A percentile compares a stretch with the other conserved stretches of the same genome.
Evolutionary conservation across 2,329 filamentous ascomycete species (phyloP).

Genomic region (Pseudogymnoascus verrucosus): DNA sequence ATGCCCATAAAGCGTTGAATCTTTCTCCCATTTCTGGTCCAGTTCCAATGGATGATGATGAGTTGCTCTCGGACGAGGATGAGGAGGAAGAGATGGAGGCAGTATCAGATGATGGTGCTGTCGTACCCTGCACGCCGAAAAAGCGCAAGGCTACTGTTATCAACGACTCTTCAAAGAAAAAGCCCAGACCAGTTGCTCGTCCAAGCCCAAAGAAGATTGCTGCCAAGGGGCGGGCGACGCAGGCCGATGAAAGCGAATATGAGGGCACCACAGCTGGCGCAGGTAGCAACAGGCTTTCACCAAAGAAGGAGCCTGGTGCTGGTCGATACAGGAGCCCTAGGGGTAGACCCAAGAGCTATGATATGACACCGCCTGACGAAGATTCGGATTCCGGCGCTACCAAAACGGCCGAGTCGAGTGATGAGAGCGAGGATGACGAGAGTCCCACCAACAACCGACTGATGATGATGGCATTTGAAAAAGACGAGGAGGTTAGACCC

Average conservation of each 20-base stretch:
- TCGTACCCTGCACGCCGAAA: background rate
- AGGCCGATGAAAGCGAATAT: background rate
- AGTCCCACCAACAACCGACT: background rate
- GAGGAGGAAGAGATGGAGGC: background rate
- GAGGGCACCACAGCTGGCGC: background rate
- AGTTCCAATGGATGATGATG: background rate
- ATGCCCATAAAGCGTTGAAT: background rate
- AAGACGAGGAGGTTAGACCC: background rate
- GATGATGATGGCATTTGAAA: constrained; percentile 6
- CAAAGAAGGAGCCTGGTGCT: background rate
- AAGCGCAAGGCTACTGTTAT: background rate
- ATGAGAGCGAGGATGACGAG: background rate
- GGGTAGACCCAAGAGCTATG: background rate
- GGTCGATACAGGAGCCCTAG: background rate
- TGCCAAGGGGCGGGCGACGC: background rate
- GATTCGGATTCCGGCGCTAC: background rate
- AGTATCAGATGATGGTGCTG: background rate
- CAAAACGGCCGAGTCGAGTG: background rate
- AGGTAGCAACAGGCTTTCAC: background rate
- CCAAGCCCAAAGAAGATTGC: background rate
- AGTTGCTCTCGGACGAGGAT: background rate
- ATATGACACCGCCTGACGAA: background rate
- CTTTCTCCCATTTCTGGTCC: background rate
- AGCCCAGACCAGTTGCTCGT: background rate
- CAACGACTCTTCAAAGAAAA: background rate